Conservation (phyloP, 2,329 filamentous ascomycete genomes). For the Aspergillus sclerotialis region DNA sequence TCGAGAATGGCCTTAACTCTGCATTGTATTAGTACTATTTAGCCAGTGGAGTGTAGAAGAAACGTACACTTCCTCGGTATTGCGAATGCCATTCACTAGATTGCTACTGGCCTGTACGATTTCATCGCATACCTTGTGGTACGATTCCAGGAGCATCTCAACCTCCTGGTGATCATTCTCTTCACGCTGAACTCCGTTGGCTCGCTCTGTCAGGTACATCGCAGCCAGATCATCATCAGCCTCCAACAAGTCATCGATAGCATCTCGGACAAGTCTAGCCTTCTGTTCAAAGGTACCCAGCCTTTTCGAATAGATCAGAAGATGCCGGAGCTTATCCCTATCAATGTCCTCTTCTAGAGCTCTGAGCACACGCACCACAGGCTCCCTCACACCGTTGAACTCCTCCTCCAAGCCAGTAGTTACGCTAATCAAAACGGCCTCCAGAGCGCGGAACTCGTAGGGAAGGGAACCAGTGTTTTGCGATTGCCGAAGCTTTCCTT, state of each 20-base stretch:
- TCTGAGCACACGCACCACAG: constrained; percentile 78
- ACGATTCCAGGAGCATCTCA: constrained; percentile 93
- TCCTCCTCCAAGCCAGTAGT: constrained; percentile 88
- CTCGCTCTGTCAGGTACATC: constrained; percentile 94
- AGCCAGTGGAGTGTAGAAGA: background rate
- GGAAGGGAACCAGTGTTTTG: constrained; percentile 55
- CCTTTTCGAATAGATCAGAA: constrained; percentile 91
- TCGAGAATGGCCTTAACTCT: constrained; percentile 95
- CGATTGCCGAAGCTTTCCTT: constrained; percentile 79
- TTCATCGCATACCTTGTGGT: constrained; percentile 96
- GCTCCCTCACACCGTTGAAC: constrained; percentile 87
- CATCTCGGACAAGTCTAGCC: constrained; percentile 84
- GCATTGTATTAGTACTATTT: constrained; percentile 13
- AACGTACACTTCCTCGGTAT: constrained; percentile 93
- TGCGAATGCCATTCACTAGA: constrained; percentile 87
- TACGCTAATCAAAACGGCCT: constrained; percentile 90
- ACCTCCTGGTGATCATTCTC: constrained; percentile 92
- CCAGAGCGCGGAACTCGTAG: constrained; percentile 92
- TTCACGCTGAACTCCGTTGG: constrained; percentile 61
- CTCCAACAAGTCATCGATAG: constrained; percentile 90
- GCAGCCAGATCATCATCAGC: constrained; percentile 89
- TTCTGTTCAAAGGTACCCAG: constrained; percentile 97
- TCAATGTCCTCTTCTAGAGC: constrained; percentile 97
- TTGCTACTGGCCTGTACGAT: constrained; percentile 94
- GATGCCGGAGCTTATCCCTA: constrained; percentile 79